Evolutionary conservation across 306 rosid genomes (phyloP).

Genomic region (Purshia tridentata): DNA sequence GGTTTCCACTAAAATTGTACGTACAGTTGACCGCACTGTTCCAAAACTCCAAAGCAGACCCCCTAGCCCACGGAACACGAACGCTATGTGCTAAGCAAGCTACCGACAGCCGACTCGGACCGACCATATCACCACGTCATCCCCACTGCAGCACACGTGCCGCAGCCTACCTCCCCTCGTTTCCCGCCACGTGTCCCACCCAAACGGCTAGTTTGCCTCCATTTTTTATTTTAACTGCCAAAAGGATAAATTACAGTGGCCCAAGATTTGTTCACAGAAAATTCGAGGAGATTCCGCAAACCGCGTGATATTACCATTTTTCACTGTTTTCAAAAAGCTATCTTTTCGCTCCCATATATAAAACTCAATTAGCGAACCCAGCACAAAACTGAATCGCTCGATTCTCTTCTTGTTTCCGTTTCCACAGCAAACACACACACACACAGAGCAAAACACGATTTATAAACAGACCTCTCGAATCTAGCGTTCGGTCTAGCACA

Average conservation of each 20-base stretch:
- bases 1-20: not conserved
- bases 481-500: slow-evolving; percentile 3
- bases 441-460: not conserved
- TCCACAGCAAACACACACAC: not conserved
- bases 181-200: slow-evolving; percentile 46
- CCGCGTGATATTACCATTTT: slow-evolving; percentile 34
- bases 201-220: slow-evolving; percentile 72
- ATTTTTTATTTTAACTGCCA: slow-evolving; percentile 56
- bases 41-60: not conserved
- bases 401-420: not conserved
- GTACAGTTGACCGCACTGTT: not conserved
- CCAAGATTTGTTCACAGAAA: slow-evolving; percentile 35
- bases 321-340: not conserved
- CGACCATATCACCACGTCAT: slow-evolving; percentile 71
- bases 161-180: not conserved
- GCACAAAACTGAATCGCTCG: not conserved
- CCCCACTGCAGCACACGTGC: slow-evolving; percentile 27
- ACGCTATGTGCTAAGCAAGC: slow-evolving; percentile 33
- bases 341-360: not conserved
- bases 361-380: not conserved
- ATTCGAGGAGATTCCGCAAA: slow-evolving; percentile 50
- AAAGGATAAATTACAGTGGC: not conserved
- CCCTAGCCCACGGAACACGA: not conserved
- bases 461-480: not conserved
- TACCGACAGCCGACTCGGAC: slow-evolving; percentile 49